Evolutionary conservation across 2,329 filamentous ascomycete genomes (phyloP), one percentile per base, ranked within the genome.

Genomic region (Esteya vermicola): DNA sequence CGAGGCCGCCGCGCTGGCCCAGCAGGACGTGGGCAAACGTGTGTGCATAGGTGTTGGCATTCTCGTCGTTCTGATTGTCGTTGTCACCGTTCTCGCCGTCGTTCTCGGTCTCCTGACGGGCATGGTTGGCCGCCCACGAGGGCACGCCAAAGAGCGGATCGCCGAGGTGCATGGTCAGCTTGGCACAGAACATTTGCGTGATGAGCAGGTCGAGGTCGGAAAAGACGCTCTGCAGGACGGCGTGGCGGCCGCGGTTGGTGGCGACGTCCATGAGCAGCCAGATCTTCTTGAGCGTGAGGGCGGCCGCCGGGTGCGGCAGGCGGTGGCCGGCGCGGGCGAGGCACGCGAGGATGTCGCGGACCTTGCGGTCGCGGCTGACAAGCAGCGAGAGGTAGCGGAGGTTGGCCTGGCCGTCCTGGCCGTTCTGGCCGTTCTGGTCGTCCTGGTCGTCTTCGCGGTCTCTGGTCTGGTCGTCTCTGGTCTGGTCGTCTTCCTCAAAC

Each of bases 331-430:
- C 58, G 13, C 68, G 60, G 0, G 70, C 70, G 47, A 86, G 62
- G 12, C 67, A 59, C 13, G 68, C 67, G n/a, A 81, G 54, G 47
- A 85, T 81, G 48, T 82, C 72, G 21, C 67, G 60, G 44, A 72
- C 65, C 27, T 65, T 65, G 30, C 62, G 60, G 47, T 80, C 62
- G 10, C 78, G 67, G 43, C 63, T 69, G 45, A 72, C 55, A 1
- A 85, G 64, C 69, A 89, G 77, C 42, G 71, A 65, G 7, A 85
- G 63, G 70, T 81, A 91, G 33, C 63, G 62, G 36, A 89, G 64
- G n/a, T n/a, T n/a, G n/a, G n/a, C n/a, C n/a, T n/a, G n/a, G n/a
- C n/a, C n/a, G n/a, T n/a, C n/a, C n/a, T n/a, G n/a, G n/a, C n/a
- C n/a, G n/a, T n/a, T n/a, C n/a, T n/a, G n/a, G n/a, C n/a, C n/a